Evolutionary conservation across 495 filamentous ascomycete genomes (phyloP).

Genomic region (Diplogelasinospora grovesii): DNA sequence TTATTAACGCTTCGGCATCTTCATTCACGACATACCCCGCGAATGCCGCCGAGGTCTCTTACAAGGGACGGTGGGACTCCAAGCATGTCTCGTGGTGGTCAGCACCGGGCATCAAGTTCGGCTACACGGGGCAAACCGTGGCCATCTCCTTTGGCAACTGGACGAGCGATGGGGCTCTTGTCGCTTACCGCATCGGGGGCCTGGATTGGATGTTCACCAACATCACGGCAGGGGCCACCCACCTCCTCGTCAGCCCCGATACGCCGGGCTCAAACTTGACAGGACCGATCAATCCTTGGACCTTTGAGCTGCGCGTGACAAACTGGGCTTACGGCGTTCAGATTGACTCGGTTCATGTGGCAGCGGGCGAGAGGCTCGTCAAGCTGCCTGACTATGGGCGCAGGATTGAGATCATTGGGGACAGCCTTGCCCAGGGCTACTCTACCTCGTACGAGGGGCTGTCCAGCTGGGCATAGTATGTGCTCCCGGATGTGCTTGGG

Average conservation of each 20-base stretch:
- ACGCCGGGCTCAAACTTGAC: slow-evolving; percentile 37
- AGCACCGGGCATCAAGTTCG: slow-evolving; percentile 56
- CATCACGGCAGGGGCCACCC: slow-evolving; percentile 53
- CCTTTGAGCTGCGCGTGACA: slow-evolving; percentile 52
- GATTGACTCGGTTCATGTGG: slow-evolving; percentile 49
- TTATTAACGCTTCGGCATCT: slow-evolving; percentile 30
- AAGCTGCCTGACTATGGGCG: slow-evolving; percentile 44
- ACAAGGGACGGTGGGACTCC: slow-evolving; percentile 65
- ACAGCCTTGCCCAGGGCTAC: slow-evolving; percentile 50
- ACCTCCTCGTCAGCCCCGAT: slow-evolving; percentile 48
- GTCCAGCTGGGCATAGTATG: slow-evolving; percentile 51
- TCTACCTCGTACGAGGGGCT: slow-evolving; percentile 60
- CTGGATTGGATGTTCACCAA: slow-evolving; percentile 65
- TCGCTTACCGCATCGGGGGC: slow-evolving; percentile 57
- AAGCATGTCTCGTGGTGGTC: slow-evolving; percentile 61
- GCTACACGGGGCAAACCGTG: slow-evolving; percentile 57
- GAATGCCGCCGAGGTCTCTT: slow-evolving; percentile 54
- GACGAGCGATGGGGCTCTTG: slow-evolving; percentile 48
- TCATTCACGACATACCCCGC: slow-evolving; percentile 46
- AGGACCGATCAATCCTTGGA: slow-evolving; percentile 34
- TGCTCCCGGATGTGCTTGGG: neutral
- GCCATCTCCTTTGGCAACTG: slow-evolving; percentile 57
- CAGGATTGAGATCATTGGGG: slow-evolving; percentile 62
- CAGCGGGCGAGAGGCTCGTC: slow-evolving; percentile 39
- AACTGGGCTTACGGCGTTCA: slow-evolving; percentile 65